Evolutionary conservation across 2,329 filamentous ascomycete genomes (phyloP), one percentile per base, ranked within the genome.

Genomic region (Chaetomiaceae sp.): DNA sequence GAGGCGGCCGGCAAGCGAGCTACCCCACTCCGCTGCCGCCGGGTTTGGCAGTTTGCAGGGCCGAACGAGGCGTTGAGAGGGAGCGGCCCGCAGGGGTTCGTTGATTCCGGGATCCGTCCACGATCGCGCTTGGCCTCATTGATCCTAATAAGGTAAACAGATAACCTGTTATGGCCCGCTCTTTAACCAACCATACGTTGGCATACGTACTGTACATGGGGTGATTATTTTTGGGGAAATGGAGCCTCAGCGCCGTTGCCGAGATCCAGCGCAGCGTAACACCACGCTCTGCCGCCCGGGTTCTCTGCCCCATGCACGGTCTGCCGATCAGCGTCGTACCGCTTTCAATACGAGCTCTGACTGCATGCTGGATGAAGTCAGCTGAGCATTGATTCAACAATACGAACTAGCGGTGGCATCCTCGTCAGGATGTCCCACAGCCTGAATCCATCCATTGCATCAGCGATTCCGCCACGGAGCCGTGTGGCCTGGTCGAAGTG

Each of bases 341-440:
- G 30, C 45, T 9, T 25, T 38, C 10, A 49, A 54, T 54, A 54
- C 51, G 51, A 54, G 51, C 21, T 54, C 32, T 23, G 18, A 18
- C 20, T 21, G 41, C 46, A 49, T 46, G 6, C 4, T 27, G 7
- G 18, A 8, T 21, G 25, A 29, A 25, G 18, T 36, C 51, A 45
- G 32, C 40, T 34, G 33, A 45, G 25, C 20, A n/a, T 9, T 8
- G 14, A 7, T 10, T 29, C 33, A 40, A 13, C 41, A 41, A 38
- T 44, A 49, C 45, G 46, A 49, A 41, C 33, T 40, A 36, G 23
- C 29, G n/a, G 21, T 45, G 23, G 40, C 20, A 40, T 54, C 11
- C n/a, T n/a, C 33, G 20, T 25, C 37, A n/a, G 16, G 4, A 37
- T 10, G 16, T 25, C 20, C 34, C 25, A 45, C 33, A 40, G 20